These are phyloP conservation scores for Peribolospora baueri DNA, from an alignment of 768 basidiomycete species.

Conservation along the genomic window DNA sequence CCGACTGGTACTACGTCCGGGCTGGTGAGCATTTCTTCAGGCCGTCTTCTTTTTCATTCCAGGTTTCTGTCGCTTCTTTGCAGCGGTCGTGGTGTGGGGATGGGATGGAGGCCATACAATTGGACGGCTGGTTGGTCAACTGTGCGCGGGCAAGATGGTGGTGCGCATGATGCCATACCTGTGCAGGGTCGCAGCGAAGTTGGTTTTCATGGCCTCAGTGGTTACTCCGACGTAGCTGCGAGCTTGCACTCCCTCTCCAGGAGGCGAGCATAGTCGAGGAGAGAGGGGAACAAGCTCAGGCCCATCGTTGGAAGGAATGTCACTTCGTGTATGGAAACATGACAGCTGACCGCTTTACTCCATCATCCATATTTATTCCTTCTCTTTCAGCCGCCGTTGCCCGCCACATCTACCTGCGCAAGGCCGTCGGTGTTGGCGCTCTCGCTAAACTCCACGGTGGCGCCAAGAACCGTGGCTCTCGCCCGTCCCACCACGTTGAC, in stretches of 20 bases:
- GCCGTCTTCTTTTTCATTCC: slow-evolving; percentile 7
- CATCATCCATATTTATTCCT: not conserved
- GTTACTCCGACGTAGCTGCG: too few species aligned
- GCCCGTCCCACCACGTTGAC: slow-evolving; percentile 79
- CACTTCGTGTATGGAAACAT: too few species aligned
- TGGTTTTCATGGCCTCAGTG: too few species aligned
- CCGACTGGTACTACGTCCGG: slow-evolving; percentile 98
- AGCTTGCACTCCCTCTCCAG: too few species aligned
- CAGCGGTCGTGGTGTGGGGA: not conserved
- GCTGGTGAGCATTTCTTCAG: slow-evolving; percentile 38
- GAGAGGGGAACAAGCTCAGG: too few species aligned
- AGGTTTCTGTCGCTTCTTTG: not conserved
- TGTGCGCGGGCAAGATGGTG: too few species aligned
- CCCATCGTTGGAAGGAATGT: too few species aligned
- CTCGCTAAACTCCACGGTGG: slow-evolving; percentile 92
- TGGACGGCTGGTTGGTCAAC: too few species aligned
- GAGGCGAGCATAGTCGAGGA: too few species aligned
- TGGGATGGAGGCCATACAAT: not conserved
- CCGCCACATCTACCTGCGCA: slow-evolving; percentile 95
- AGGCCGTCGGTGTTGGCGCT: slow-evolving; percentile 24
- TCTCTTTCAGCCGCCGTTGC: slow-evolving; percentile 55
- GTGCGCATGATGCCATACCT: too few species aligned
- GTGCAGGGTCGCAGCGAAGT: too few species aligned
- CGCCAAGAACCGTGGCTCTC: slow-evolving; percentile 82
- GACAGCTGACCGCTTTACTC: too few species aligned